Conservation (phyloP, 2,329 filamentous ascomycete genomes). For the Fusarium keratoplasticum region DNA sequence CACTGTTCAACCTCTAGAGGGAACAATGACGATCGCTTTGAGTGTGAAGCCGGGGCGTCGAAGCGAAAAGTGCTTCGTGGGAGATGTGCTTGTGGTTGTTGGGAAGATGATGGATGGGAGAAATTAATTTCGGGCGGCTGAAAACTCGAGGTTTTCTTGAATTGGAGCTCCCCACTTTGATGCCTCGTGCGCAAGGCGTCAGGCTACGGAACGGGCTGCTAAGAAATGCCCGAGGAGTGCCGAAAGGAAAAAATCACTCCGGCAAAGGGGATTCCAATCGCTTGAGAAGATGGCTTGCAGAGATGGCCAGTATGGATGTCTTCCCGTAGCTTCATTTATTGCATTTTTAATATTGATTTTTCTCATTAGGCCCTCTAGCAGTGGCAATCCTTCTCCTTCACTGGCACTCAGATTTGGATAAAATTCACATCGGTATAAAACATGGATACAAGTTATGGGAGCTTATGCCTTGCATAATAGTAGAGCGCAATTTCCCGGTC, state of each 20-base stretch:
- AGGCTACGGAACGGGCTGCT: not conserved
- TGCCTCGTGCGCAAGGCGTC: constrained; percentile 48
- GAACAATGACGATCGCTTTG: constrained; percentile 35
- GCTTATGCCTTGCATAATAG: not conserved
- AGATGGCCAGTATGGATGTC: not conserved
- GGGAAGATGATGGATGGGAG: constrained; percentile 27
- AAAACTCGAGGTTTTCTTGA: constrained; percentile 41
- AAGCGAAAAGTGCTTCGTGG: constrained; percentile 21
- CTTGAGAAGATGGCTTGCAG: not conserved
- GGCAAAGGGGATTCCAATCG: not conserved
- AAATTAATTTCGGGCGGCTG: constrained; percentile 18
- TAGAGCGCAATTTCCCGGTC: not conserved
- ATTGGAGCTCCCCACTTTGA: constrained; percentile 46
- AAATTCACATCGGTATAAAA: not conserved
- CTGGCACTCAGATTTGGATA: not conserved
- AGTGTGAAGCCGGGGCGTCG: constrained; percentile 28
- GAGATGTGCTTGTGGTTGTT: constrained; percentile 18
- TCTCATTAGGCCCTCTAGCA: no score
- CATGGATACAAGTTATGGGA: not conserved
- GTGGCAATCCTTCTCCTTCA: not conserved
- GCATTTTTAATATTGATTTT: not conserved
- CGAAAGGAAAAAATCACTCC: not conserved
- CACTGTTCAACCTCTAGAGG: constrained; percentile 30
- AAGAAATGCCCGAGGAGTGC: not conserved
- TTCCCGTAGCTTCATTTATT: not conserved